Conservation (phyloP, 169 alveolate genomes). For the Plasmodium knowlesi region DNA sequence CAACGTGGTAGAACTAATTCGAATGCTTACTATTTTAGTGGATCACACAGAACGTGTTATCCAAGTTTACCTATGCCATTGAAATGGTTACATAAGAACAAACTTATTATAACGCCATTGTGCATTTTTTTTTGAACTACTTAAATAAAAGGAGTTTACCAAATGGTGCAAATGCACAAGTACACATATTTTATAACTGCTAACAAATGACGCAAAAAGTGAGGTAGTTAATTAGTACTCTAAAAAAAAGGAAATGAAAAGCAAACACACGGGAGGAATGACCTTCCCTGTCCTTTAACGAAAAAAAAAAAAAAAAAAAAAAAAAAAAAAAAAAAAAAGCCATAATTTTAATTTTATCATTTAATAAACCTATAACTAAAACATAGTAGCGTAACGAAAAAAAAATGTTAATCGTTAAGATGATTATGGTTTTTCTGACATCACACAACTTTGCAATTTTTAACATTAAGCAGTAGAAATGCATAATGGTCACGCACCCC, state of each 20-base stretch:
- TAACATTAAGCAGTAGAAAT: constrained; percentile 34
- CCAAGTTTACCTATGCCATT: neutral
- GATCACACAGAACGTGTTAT: constrained; percentile 2
- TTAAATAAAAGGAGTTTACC: neutral
- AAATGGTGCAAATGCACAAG: neutral
- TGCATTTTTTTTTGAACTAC: neutral
- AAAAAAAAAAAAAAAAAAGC: neutral
- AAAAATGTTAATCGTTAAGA: neutral
- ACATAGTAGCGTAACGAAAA: neutral
- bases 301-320: neutral
- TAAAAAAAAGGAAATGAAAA: neutral
- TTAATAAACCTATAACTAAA: neutral
- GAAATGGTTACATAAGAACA: neutral
- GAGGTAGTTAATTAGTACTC: neutral
- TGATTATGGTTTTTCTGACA: neutral
- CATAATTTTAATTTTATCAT: neutral
- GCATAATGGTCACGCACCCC: constrained; percentile 59
- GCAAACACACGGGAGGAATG: neutral
- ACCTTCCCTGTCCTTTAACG: neutral
- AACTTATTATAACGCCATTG: neutral
- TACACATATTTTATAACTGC: neutral
- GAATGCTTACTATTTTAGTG: neutral
- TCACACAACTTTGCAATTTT: constrained; percentile 40
- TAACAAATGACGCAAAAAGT: neutral
- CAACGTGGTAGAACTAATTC: neutral